phyloP scores from a whole-genome alignment of 331 rosid genomes.

The Quercus lobata region DNA sequence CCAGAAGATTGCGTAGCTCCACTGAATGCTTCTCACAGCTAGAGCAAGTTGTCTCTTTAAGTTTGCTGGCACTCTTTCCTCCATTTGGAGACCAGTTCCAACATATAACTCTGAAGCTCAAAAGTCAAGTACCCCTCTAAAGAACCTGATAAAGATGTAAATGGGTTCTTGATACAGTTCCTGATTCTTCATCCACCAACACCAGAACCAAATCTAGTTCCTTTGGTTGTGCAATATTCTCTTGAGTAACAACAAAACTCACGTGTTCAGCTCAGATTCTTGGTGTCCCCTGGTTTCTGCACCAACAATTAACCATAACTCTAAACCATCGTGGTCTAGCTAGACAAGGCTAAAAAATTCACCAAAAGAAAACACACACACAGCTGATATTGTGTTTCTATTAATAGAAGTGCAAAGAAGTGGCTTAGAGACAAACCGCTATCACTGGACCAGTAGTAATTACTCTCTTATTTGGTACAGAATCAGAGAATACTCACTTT shows the following conservation, averaged over 20 bases:
- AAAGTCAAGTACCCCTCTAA: slow-evolving; percentile 7
- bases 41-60: slow-evolving; percentile 71
- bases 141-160: slow-evolving; percentile 3
- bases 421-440: neutral
- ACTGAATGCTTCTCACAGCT: slow-evolving; percentile 80
- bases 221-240: neutral
- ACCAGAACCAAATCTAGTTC: slow-evolving; percentile 14
- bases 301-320: slow-evolving; percentile 6
- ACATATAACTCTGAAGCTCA: slow-evolving; percentile 17
- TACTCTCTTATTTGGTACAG: neutral
- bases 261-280: slow-evolving; percentile 2
- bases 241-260: neutral
- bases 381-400: slow-evolving; percentile 4
- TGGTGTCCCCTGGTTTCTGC: slow-evolving; percentile 4
- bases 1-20: slow-evolving; percentile 91
- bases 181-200: slow-evolving; percentile 12
- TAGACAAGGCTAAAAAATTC: slow-evolving; percentile 10
- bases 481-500: slow-evolving; percentile 20
- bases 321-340: slow-evolving; percentile 2
- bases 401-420: neutral
- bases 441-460: neutral
- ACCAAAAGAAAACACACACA: neutral
- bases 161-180: neutral
- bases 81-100: slow-evolving; percentile 22
- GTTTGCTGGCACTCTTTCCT: slow-evolving; percentile 41